A percentile compares a stretch with the other conserved stretches of the same genome.
Evolutionary conservation across 1,139 yeast species (phyloP).

Genomic region (Oligophagozyma castellii): DNA sequence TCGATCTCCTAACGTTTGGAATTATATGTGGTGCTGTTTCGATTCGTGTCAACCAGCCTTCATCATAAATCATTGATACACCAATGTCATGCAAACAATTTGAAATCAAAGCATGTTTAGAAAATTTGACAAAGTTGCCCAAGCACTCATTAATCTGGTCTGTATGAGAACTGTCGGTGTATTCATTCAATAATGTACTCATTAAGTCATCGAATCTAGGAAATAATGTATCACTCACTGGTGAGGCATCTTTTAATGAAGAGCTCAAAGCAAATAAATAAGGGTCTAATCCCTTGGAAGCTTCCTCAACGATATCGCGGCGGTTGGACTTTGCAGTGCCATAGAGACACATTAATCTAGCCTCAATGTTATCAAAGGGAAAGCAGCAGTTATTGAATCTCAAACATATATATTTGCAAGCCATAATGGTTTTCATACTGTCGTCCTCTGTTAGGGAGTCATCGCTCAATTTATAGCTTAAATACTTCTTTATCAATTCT

Average conservation of each 20-base stretch:
- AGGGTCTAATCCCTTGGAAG: slow-evolving; percentile 73
- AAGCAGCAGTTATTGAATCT: slow-evolving; percentile 54
- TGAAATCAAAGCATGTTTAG: slow-evolving; percentile 46
- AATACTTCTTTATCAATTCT: slow-evolving; percentile 29
- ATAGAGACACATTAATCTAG: slow-evolving; percentile 53
- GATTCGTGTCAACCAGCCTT: slow-evolving; percentile 59
- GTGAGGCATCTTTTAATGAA: too few species aligned
- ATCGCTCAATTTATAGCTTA: slow-evolving; percentile 23
- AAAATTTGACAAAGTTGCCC: slow-evolving; percentile 34
- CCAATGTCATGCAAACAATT: slow-evolving; percentile 38
- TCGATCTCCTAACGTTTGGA: slow-evolving; percentile 31
- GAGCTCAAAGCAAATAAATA: too few species aligned
- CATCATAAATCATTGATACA: slow-evolving; percentile 54
- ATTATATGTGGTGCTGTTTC: slow-evolving; percentile 65
- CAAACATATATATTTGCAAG: slow-evolving; percentile 48
- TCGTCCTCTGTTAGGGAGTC: slow-evolving; percentile 6
- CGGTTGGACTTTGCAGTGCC: slow-evolving; percentile 48
- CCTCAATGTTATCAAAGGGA: slow-evolving; percentile 55
- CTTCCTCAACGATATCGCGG: slow-evolving; percentile 69
- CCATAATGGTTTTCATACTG: slow-evolving; percentile 22
- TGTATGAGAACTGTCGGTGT: slow-evolving; percentile 8
- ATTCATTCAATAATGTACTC: too few species aligned
- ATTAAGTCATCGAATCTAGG: too few species aligned
- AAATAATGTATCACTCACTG: slow-evolving; percentile 27
- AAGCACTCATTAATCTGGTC: slow-evolving; percentile 26